Evolutionary conservation across 495 filamentous ascomycete species (phyloP), one percentile per base, ranked within the genome.

Genomic region (Penicilliopsis zonata): DNA sequence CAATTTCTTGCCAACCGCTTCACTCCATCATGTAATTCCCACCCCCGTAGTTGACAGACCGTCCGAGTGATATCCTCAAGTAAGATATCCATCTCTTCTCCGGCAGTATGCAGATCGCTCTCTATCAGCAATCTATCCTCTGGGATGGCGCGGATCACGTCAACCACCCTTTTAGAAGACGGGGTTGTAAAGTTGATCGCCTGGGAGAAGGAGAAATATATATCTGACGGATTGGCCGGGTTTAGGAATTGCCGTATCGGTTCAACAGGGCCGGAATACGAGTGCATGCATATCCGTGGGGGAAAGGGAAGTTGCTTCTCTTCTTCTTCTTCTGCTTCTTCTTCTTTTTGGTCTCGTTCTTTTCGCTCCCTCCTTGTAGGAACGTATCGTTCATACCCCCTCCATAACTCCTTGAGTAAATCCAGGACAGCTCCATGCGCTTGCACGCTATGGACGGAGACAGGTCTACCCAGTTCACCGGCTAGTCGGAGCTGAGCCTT

Each of bases 251-350:
- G 85, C 28, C 69, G 80, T 18, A 94, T 46, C 16, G 73, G 68
- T 23, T 90, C 77, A 13, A 70, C 55, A n/a, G 81, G 70, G 1
- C 86, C 92, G 19, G 82, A 86, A 50, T 83, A 98, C 0, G 86
- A 94, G 55, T 98, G 90, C 43, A 98, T 67, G 47, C 90, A 98
- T 43, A 96, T 78, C 19, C 87, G 72, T 2, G 88, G 86, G 6
- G 90, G 90, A 47, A 81, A 98, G 0, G 80, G 80, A 27, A 68
- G 63, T 24, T 65, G 60, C 9, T 37, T 43, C 17, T 33, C 19
- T 24, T 65, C 59, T 8, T 37, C 42, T 18, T 33, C 19, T 34
- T 37, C 43, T 31, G 17, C 1, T 57, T 55, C n/a, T 57, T 43
- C 36, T 30, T 39, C 34, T 30, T 49, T 61, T 44, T 58, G 7